Evolutionary conservation across 1,284 basidiomycete species (phyloP).

Genomic region (Entoloma clypeatum): DNA sequence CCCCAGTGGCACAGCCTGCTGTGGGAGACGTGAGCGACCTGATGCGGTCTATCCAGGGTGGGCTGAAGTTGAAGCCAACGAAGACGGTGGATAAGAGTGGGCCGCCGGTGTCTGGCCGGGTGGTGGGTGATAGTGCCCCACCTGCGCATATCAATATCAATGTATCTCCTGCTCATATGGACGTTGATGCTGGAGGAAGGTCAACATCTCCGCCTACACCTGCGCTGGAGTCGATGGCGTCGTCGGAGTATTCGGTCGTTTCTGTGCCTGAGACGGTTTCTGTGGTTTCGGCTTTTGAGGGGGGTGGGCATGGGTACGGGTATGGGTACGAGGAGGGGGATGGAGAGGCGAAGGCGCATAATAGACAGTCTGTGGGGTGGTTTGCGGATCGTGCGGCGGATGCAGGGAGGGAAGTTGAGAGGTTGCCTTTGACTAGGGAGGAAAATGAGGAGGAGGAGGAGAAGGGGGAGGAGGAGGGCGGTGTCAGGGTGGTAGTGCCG

Average conservation of each 20-base stretch:
- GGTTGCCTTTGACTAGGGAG: conserved; percentile 51
- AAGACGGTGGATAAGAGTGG: conserved; percentile 83
- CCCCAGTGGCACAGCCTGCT: conserved; percentile 36
- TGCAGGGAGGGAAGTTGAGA: conserved; percentile 37
- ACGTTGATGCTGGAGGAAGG: conserved; percentile 40
- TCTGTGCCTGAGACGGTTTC: conserved; percentile 22
- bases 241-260: too few relatives aligned
- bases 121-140: conserved; percentile 76
- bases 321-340: too few relatives aligned
- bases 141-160: conserved; percentile 72
- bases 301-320: too few relatives aligned
- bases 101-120: conserved; percentile 66
- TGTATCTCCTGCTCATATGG: too few relatives aligned
- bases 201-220: conserved; percentile 37
- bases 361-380: conserved; percentile 90
- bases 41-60: conserved; percentile 80
- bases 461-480: conserved; percentile 27
- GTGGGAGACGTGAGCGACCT: conserved; percentile 65
- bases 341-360: conserved; percentile 31
- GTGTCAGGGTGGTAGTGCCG: too few relatives aligned
- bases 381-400: conserved; percentile 86
- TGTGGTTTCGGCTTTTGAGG: too few relatives aligned
- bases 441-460: conserved; percentile 50
- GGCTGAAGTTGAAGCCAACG: conserved; percentile 71
- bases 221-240: too few relatives aligned